Conservation (phyloP, 306 rosid species). For the Vachellia collinsii region DNA sequence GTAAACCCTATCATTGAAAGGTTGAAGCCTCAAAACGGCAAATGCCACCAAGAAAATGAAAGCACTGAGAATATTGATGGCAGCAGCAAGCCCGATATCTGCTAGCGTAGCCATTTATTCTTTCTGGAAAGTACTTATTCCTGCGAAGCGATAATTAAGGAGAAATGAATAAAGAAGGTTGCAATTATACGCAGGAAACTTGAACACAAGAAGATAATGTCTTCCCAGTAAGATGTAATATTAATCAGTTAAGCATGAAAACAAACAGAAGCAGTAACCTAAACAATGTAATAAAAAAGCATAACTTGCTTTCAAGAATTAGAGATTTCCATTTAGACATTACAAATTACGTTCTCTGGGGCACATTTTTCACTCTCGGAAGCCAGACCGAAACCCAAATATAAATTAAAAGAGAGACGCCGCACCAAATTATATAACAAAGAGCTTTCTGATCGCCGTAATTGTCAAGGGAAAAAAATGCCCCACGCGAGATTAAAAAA, state of each 20-base stretch:
- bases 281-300: conserved; percentile 3
- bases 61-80: conserved; percentile 74
- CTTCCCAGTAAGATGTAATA: neutral
- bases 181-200: conserved; percentile 21
- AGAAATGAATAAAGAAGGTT: neutral
- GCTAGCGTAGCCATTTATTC: conserved; percentile 69
- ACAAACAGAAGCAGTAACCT: neutral
- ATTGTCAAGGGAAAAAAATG: neutral
- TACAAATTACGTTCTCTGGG: neutral
- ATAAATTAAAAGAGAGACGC: neutral
- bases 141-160: conserved; percentile 39
- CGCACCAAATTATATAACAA: conserved; percentile 13
- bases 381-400: conserved; percentile 7
- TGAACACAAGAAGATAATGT: conserved; percentile 15
- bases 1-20: conserved; percentile 92
- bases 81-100: conserved; percentile 83
- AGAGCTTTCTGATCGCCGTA: neutral
- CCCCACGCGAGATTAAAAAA: neutral
- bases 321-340: neutral
- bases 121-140: conserved; percentile 32
- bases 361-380: neutral
- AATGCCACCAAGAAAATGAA: conserved; percentile 73
- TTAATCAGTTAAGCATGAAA: neutral
- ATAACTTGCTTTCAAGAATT: conserved; percentile 6
- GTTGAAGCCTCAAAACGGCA: conserved; percentile 94